A percentile compares a stretch with the other conserved stretches of the same genome.
Evolutionary conservation across 2,329 filamentous ascomycete species (phyloP).

Genomic region (Monascus ruber): DNA sequence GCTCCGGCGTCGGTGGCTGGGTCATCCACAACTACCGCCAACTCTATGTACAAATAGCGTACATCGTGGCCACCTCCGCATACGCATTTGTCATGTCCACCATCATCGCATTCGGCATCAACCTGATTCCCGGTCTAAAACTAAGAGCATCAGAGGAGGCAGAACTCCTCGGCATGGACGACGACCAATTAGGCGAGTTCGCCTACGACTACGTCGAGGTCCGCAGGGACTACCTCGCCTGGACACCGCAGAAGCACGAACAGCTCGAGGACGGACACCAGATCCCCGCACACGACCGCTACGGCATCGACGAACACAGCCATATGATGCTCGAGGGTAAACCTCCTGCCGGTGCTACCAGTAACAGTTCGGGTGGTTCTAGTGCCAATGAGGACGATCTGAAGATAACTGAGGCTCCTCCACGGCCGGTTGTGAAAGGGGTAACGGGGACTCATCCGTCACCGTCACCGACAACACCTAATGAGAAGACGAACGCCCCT

Average conservation of each 20-base stretch:
- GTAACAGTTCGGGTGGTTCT: slow-evolving; percentile 19
- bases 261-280: slow-evolving; percentile 38
- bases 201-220: slow-evolving; percentile 44
- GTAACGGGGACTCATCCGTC: no score
- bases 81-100: slow-evolving; percentile 59
- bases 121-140: slow-evolving; percentile 58
- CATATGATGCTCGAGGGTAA: slow-evolving; percentile 50
- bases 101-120: slow-evolving; percentile 59
- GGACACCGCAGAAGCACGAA: slow-evolving; percentile 36
- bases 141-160: slow-evolving; percentile 56
- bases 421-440: no score
- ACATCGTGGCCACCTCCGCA: slow-evolving; percentile 51
- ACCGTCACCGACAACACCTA: background rate
- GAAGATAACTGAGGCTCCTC: slow-evolving; percentile 17
- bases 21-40: slow-evolving; percentile 60
- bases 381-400: slow-evolving; percentile 17
- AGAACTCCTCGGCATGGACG: slow-evolving; percentile 54
- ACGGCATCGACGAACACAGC: slow-evolving; percentile 49
- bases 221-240: slow-evolving; percentile 39
- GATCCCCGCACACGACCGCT: slow-evolving; percentile 47
- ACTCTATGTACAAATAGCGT: slow-evolving; percentile 60
- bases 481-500: background rate
- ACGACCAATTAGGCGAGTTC: slow-evolving; percentile 41
- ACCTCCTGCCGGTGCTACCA: slow-evolving; percentile 19
- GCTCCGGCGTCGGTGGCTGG: slow-evolving; percentile 49